Conservation (phyloP, 192 early-diverging fungal species). For the Funneliformis mosseae region DNA sequence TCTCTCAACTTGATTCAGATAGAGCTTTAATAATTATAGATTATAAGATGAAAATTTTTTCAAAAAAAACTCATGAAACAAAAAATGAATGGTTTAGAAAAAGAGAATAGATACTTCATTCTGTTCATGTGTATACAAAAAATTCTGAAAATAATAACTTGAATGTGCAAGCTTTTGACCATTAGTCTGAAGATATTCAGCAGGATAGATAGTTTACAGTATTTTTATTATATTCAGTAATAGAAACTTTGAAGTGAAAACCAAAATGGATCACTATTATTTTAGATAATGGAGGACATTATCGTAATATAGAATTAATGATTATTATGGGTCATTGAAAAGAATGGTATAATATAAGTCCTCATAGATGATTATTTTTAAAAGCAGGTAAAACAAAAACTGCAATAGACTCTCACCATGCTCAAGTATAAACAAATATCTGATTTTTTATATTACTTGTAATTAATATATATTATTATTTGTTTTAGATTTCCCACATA, state of each 20-base stretch:
- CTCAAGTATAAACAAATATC: neutral
- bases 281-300: neutral
- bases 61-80: neutral
- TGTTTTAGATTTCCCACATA: neutral
- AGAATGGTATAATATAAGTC: neutral
- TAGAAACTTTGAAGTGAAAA: neutral
- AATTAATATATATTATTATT: neutral
- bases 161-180: neutral
- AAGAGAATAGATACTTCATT: neutral
- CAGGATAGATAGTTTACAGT: neutral
- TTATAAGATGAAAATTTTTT: neutral
- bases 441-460: neutral
- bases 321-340: neutral
- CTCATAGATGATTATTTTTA: neutral
- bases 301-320: neutral
- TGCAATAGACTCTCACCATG: neutral
- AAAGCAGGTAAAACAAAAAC: neutral
- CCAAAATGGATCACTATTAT: neutral
- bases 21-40: neutral
- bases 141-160: neutral
- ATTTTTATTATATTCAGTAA: neutral
- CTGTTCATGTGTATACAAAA: neutral
- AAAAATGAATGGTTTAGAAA: constrained; percentile 2
- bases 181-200: neutral
- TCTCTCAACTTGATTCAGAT: neutral